These are phyloP conservation scores for Gastrodia elata DNA, from an alignment of 106 monocot genomes.

Conservation along the genomic window DNA sequence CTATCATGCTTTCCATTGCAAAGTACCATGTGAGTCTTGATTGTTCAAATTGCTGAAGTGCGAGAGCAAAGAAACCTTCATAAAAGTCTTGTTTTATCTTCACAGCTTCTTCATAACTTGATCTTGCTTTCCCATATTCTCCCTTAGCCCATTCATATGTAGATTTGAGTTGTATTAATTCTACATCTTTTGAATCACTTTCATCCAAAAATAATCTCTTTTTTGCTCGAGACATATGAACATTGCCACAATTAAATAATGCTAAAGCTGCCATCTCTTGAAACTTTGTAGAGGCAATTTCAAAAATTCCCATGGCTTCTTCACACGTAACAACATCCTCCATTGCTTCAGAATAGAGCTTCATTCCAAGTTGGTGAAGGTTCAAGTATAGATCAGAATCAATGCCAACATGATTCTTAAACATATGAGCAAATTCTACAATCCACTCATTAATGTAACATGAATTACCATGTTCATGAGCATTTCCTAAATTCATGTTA, in stretches of 20 bases:
- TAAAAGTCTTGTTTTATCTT: slow-evolving; percentile 78
- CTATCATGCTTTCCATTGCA: slow-evolving; percentile 42
- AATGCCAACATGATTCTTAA: slow-evolving; percentile 79
- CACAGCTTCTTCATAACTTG: slow-evolving; percentile 68
- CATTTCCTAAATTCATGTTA: slow-evolving; percentile 28
- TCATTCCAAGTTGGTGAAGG: slow-evolving; percentile 86
- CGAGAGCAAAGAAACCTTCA: slow-evolving; percentile 73
- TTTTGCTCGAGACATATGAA: slow-evolving; percentile 86
- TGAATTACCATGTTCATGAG: slow-evolving; percentile 19
- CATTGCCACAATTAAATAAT: slow-evolving; percentile 91
- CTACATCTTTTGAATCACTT: slow-evolving; percentile 36
- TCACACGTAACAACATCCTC: slow-evolving; percentile 76
- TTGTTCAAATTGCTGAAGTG: slow-evolving; percentile 72
- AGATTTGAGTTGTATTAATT: slow-evolving; percentile 39
- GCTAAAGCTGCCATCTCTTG: slow-evolving; percentile 94
- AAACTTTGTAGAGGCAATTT: slow-evolving; percentile 56
- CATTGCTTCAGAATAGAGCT: slow-evolving; percentile 84
- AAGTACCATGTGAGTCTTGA: slow-evolving; percentile 84
- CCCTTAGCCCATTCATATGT: slow-evolving; percentile 62
- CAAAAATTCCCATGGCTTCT: slow-evolving; percentile 71
- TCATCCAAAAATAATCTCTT: slow-evolving; percentile 51
- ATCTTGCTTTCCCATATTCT: slow-evolving; percentile 69
- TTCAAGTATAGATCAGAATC: slow-evolving; percentile 71
- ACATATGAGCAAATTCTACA: slow-evolving; percentile 67
- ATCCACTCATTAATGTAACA: slow-evolving; percentile 73